A percentile compares a stretch with the other conserved stretches of the same genome.
These are phyloP conservation scores for Suillus americanus DNA, from an alignment of 768 basidiomycete genomes.

Conservation along the genomic window DNA sequence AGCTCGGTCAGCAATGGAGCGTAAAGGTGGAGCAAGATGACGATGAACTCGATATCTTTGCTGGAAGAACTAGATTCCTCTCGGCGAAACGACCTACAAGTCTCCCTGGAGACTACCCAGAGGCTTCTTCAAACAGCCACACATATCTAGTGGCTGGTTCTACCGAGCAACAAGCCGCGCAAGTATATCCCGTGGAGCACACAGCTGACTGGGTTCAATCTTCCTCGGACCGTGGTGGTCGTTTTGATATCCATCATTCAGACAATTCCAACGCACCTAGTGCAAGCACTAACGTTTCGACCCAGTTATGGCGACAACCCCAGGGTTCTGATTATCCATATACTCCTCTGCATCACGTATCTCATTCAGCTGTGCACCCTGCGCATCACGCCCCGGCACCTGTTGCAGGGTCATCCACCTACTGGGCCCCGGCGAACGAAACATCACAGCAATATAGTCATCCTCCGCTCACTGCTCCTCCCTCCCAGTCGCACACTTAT, in stretches of 20 bases:
- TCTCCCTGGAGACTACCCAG: conserved; percentile 5
- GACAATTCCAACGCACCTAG: not conserved
- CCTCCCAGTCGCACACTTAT: conserved; percentile 15
- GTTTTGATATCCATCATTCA: not conserved
- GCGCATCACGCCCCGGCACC: conserved; percentile 20
- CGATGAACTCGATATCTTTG: conserved; percentile 70
- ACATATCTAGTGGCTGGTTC: not conserved
- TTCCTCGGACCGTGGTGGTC: not conserved
- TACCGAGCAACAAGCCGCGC: not conserved
- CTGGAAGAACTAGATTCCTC: conserved; percentile 65
- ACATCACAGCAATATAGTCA: conserved; percentile 13
- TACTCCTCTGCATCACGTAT: conserved; percentile 17
- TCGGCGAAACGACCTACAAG: conserved; percentile 41
- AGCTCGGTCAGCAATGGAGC: conserved; percentile 45
- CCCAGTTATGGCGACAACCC: conserved; percentile 28
- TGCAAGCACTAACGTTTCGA: not conserved
- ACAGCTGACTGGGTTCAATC: conserved; percentile 4
- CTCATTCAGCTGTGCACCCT: conserved; percentile 15
- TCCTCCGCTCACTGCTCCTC: conserved; percentile 7
- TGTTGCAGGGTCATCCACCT: conserved; percentile 15
- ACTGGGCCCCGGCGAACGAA: conserved; percentile 16
- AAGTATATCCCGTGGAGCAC: not conserved
- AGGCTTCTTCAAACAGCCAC: not conserved
- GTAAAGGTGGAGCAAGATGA: conserved; percentile 52
- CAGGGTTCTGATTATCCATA: conserved; percentile 29